These are phyloP conservation scores for Oidium heveae DNA, from an alignment of 2,329 filamentous ascomycete species.

Conservation along the genomic window DNA sequence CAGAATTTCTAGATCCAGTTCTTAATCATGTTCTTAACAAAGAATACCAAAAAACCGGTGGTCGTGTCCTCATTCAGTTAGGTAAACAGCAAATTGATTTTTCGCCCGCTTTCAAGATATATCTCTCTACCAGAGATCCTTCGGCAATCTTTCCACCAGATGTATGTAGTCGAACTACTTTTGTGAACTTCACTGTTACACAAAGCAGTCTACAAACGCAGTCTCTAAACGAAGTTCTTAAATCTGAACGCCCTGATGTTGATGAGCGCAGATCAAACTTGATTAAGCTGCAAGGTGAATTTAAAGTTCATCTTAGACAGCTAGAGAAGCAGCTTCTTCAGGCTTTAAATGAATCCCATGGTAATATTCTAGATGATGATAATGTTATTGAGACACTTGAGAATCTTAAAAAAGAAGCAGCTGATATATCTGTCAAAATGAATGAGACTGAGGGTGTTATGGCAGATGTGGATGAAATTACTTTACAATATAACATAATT, in stretches of 20 bases:
- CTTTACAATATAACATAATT: slow-evolving; percentile 78
- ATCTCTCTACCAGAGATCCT: slow-evolving; percentile 83
- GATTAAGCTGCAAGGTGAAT: slow-evolving; percentile 96
- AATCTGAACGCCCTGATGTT: slow-evolving; percentile 89
- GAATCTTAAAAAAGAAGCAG: slow-evolving; percentile 91
- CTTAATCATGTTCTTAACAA: slow-evolving; percentile 98
- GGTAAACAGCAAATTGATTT: slow-evolving; percentile 99
- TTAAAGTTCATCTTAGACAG: slow-evolving; percentile 91
- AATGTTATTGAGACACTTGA: slow-evolving; percentile 95
- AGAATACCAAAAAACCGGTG: slow-evolving; percentile 95
- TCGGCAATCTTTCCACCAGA: slow-evolving; percentile 90
- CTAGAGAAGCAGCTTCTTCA: slow-evolving; percentile 85
- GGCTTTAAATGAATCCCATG: slow-evolving; percentile 87
- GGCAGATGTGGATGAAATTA: slow-evolving; percentile 92
- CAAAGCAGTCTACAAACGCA: slow-evolving; percentile 97
- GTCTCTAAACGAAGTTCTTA: slow-evolving; percentile 88
- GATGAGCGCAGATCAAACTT: slow-evolving; percentile 90
- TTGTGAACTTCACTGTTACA: slow-evolving; percentile 98
- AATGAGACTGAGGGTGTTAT: slow-evolving; percentile 92
- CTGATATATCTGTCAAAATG: slow-evolving; percentile 90
- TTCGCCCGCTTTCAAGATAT: slow-evolving; percentile 86
- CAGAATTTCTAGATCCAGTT: slow-evolving; percentile 87
- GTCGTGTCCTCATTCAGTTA: slow-evolving; percentile 90
- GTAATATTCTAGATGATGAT: slow-evolving; percentile 95
- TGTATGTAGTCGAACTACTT: slow-evolving; percentile 92